These are phyloP conservation scores for Claviceps spartinae DNA, from an alignment of 2,329 filamentous ascomycete species.

Conservation along the genomic window DNA sequence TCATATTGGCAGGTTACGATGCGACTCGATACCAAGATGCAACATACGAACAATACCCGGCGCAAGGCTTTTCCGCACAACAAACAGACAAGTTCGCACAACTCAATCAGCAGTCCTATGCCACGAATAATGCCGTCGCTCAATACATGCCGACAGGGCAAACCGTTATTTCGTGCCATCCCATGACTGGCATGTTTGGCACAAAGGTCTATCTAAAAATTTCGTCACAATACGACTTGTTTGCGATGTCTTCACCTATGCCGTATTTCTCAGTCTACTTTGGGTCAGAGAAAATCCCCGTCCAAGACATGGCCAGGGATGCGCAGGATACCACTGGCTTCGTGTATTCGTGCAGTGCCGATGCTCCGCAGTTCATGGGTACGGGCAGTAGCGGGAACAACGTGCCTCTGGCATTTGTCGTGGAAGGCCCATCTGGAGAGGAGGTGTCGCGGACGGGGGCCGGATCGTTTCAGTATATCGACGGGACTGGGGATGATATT, in stretches of 20 bases:
- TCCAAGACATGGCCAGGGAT: conserved; percentile 48
- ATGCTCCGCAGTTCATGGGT: conserved; percentile 49
- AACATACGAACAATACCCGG: conserved; percentile 37
- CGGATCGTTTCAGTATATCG: conserved; percentile 35
- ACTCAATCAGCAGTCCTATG: conserved; percentile 42
- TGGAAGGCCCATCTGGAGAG: conserved; percentile 38
- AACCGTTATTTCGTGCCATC: conserved; percentile 57
- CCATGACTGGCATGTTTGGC: conserved; percentile 52
- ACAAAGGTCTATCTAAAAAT: conserved; percentile 63
- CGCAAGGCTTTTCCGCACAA: conserved; percentile 32
- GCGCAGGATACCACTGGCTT: conserved; percentile 45
- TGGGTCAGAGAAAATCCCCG: conserved; percentile 54
- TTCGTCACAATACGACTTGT: conserved; percentile 60
- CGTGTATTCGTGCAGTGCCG: conserved; percentile 58
- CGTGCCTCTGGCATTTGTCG: conserved; percentile 41
- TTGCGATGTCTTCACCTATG: conserved; percentile 38
- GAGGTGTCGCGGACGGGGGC: conserved; percentile 36
- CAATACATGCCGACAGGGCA: conserved; percentile 50
- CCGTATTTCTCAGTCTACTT: conserved; percentile 57
- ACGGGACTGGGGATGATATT: conserved; percentile 34
- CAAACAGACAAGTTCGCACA: conserved; percentile 37
- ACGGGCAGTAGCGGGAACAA: conserved; percentile 35
- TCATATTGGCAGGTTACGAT: conserved; percentile 37
- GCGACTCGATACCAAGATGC: conserved; percentile 46
- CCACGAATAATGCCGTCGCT: conserved; percentile 48